Base-by-base conservation (phyloP, 176 grass and related monocot species). In the Eleusine coracana region DNA sequence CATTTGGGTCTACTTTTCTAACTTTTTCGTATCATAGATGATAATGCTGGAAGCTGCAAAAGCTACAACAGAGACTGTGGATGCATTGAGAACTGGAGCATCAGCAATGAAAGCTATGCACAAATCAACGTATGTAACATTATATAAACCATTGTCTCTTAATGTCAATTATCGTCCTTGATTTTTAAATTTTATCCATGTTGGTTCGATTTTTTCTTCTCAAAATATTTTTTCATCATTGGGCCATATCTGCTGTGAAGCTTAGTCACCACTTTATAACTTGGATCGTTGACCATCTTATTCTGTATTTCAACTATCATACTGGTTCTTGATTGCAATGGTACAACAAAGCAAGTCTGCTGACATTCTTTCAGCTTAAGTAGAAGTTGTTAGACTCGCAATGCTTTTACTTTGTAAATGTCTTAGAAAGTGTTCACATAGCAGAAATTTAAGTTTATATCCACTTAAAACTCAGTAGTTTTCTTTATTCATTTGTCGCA, bases 1-100 rank as follows among this genome's bases (percentile, higher is more conserved):
- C 72, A 77, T 82, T 21, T 73, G 15, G 8, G 17, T 34, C 50
- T 65, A 66, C 56, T 56, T 56, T 25, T 14, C 65, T 49, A 74
- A 61, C 42, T 48, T 77, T 88, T 79, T 70, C 29, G 71, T 86
- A 51, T 61, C 78, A 72, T 79, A 97, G 95, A 97, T 97, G 90
- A 97, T 97, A 84, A 92, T 97, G 95, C 87, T 97, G 23, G 95
- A 97, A 90, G 95, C 50, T 39, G 95, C 95, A 89, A 97, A 94
- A 88, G 95, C 95, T 90, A 97, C 95, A 81, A 97, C 95, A 71
- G 92, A 97, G 83, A 97, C 95, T 52, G 92, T 97, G 39, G 92
- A 91, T 92, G 95, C 95, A 28, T 91, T 97, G 88, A 91, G 92
- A 89, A 97, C 95, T 54, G 95, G 95, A 60, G 95, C 95, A 81